phyloP scores from a whole-genome alignment of 495 filamentous ascomycete genomes.

The Penicillium coprophilum region DNA sequence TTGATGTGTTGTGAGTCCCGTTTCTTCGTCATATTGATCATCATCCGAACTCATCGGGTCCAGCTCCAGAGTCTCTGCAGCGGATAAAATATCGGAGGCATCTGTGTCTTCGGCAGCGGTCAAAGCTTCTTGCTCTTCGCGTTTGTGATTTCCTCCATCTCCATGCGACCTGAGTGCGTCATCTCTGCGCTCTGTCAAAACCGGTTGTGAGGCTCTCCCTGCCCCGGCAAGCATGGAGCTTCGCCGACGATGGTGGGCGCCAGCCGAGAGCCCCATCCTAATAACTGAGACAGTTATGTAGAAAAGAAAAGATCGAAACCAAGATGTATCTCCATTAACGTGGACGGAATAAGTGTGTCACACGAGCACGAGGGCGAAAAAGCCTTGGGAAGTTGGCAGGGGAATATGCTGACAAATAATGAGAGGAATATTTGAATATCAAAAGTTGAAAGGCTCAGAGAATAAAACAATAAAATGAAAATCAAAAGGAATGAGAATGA shows the following conservation, averaged over 20 bases:
- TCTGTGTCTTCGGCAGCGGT: slow-evolving; percentile 41
- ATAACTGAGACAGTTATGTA: slow-evolving; percentile 12
- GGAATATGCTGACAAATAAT: slow-evolving; percentile 9
- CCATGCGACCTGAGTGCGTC: slow-evolving; percentile 33
- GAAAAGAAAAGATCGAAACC: slow-evolving; percentile 13
- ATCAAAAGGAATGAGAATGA: slow-evolving; percentile 13
- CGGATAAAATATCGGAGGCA: slow-evolving; percentile 49
- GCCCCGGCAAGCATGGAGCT: slow-evolving; percentile 56
- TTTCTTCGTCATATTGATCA: slow-evolving; percentile 84
- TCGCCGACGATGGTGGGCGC: slow-evolving; percentile 56
- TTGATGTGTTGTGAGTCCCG: slow-evolving; percentile 74
- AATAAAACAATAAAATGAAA: slow-evolving; percentile 7
- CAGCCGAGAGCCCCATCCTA: slow-evolving; percentile 37
- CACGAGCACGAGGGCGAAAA: slow-evolving; percentile 16
- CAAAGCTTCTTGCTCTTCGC: slow-evolving; percentile 39
- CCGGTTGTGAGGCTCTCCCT: slow-evolving; percentile 38
- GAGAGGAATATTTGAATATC: background rate
- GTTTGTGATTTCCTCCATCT: slow-evolving; percentile 34
- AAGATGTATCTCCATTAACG: slow-evolving; percentile 22
- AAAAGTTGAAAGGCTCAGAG: background rate
- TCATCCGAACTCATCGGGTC: slow-evolving; percentile 63
- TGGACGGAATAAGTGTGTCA: slow-evolving; percentile 30
- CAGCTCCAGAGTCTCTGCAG: slow-evolving; percentile 57
- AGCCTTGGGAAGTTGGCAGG: background rate
- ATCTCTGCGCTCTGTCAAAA: slow-evolving; percentile 49